Evolutionary conservation across 805 yeast genomes (phyloP), one percentile per base, ranked within the genome.

Genomic region (Sugiyamaella mastotermitis): DNA sequence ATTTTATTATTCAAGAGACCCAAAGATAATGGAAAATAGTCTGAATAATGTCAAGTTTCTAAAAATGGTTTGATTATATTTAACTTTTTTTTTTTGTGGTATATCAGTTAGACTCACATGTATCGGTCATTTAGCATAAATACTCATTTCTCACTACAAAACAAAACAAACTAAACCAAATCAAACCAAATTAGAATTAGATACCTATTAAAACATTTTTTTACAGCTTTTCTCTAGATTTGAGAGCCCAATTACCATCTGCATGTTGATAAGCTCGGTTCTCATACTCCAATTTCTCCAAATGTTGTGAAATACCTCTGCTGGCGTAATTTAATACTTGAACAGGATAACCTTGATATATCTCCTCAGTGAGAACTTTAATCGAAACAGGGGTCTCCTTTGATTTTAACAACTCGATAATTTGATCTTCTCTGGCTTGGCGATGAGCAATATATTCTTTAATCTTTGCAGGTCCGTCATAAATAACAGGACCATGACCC

Each of bases 1-100:
- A 92, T 92, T 44, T 66, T 92, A 45, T 69, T 92, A 44, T 92
- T 92, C 65, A 82, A 83, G 64, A 40, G 47, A 13, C 24, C 22
- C 21, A 43, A 31, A 19, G 38, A 31, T 14, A 18, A 31, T 10
- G n/a, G 9, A 27, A 6, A 17, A n/a, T n/a, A n/a, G n/a, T n/a
- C n/a, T n/a, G n/a, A n/a, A n/a, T n/a, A n/a, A n/a, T n/a, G n/a
- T n/a, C n/a, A n/a, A n/a, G n/a, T n/a, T n/a, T n/a, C n/a, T n/a
- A n/a, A n/a, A n/a, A n/a, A n/a, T n/a, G n/a, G n/a, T n/a, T n/a
- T n/a, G n/a, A n/a, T n/a, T n/a, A n/a, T n/a, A n/a, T n/a, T n/a
- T n/a, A n/a, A n/a, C n/a, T n/a, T n/a, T n/a, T n/a, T n/a, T n/a
- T n/a, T n/a, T n/a, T n/a, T n/a, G n/a, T n/a, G n/a, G n/a, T n/a